Base-by-base conservation (phyloP, 1,284 basidiomycete species). In the Lignosus rhinocerotis region DNA sequence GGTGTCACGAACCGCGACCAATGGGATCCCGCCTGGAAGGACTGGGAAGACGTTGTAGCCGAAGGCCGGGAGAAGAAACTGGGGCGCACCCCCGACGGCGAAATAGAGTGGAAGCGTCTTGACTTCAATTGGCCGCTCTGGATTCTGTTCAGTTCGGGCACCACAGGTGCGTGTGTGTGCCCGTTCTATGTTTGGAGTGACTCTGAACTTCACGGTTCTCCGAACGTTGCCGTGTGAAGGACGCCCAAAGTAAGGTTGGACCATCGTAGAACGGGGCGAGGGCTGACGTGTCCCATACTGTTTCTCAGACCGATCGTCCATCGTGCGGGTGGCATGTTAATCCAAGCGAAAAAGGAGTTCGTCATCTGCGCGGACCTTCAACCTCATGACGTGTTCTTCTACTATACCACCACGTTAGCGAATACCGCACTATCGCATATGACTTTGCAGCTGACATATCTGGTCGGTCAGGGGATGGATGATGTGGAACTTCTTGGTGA, bases 121-220 rank as follows among this genome's bases (percentile, higher is more conserved):
- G 78, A 82, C 36, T 95, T 94, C 73, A 86, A 94, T 72, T 83
- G 87, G 68, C 92, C 93, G 5, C 80, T 94, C 31, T 95, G 93
- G 93, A 92, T 94, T 61, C 80, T 95, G 34, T 95, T 94, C 75
- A 92, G 88, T 56, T 91, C 80, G 55, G 93, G 92, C 10, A 94
- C 93, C 9, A 95, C 93, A 43, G 92, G 92, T 77, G 65, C 66
- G 75, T 60, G 43, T 30, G 14, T 60, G 21, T 21, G 14, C 63
- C 73, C 49, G 39, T 34, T 42, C 44, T 53, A 42, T 54, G 36
- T 53, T 41, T 41, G 31, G 50, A 16, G 12, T 38, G 46, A 6
- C 51, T 59, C 39, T 56, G 33, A 50, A 43, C 46, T 25, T 44
- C 56, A 48, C 43, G 59, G 55, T 4, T 32, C 43, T 51, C 55